These are phyloP conservation scores for Cyberlindnera misumaiensis DNA, from an alignment of 805 yeast species.

Conservation along the genomic window DNA sequence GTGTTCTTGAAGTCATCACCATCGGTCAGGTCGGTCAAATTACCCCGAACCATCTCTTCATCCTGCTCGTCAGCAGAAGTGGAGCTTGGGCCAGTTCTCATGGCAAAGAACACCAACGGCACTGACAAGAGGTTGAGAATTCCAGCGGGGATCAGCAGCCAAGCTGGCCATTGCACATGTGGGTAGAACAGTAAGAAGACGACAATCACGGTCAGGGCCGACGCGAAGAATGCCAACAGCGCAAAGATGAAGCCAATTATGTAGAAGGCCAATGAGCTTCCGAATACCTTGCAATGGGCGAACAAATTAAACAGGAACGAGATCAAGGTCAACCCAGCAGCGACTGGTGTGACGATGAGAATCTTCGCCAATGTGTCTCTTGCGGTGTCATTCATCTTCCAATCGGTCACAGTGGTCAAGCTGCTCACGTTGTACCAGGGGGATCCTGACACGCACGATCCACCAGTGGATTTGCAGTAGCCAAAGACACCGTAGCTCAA, in stretches of 20 bases:
- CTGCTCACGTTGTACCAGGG: slow-evolving; percentile 32
- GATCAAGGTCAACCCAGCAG: slow-evolving; percentile 54
- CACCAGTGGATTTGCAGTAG: slow-evolving; percentile 36
- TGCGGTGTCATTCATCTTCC: slow-evolving; percentile 41
- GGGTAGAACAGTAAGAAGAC: slow-evolving; percentile 57
- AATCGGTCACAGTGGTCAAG: slow-evolving; percentile 28
- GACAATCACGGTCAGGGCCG: slow-evolving; percentile 50
- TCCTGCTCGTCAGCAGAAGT: slow-evolving; percentile 9
- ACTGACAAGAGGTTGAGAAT: slow-evolving; percentile 45
- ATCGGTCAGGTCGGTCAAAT: slow-evolving; percentile 22
- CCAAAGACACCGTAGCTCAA: slow-evolving; percentile 63
- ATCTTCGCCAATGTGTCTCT: slow-evolving; percentile 48
- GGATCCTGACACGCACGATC: slow-evolving; percentile 38
- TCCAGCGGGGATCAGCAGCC: slow-evolving; percentile 66
- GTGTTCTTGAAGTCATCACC: slow-evolving; percentile 15
- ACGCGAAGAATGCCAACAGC: slow-evolving; percentile 43
- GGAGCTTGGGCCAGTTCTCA: slow-evolving; percentile 15
- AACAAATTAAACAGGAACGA: slow-evolving; percentile 32
- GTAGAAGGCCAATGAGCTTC: slow-evolving; percentile 25
- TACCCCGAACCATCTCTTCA: slow-evolving; percentile 2
- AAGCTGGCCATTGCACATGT: slow-evolving; percentile 60
- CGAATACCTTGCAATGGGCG: slow-evolving; percentile 25
- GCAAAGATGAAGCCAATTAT: slow-evolving; percentile 39
- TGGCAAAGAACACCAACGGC: slow-evolving; percentile 40
- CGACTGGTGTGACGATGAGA: slow-evolving; percentile 57